Evolutionary conservation across 2,329 filamentous ascomycete genomes (phyloP), one percentile per base, ranked within the genome.

Genomic region (Aspergillus uvarum): DNA sequence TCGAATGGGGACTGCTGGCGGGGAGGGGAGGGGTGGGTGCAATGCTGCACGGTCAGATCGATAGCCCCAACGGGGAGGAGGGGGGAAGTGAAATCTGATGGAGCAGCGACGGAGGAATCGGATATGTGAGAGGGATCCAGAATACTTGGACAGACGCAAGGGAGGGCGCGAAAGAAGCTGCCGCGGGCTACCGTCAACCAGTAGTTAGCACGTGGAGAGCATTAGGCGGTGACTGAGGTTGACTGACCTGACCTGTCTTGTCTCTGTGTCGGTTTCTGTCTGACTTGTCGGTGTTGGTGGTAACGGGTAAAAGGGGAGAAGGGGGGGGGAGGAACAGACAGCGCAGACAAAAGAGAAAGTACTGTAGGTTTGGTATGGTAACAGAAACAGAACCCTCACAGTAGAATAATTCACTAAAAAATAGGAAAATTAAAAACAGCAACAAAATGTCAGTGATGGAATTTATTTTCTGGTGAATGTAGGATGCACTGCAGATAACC

Each of bases 161-260:
- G 63, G 65, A 66, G 65, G 51, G 59, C 53, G 62, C 59, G 51
- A 62, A 62, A 64, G 59, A 65, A 65, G 58, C 61, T 64, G 61
- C 62, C 55, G 63, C 60, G 58, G 63, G 56, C 57, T 60, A 64
- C 56, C 60, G 65, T 63, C 52, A 65, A 54, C 61, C 61, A 65
- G 61, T 58, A 63, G 65, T 63, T 67, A 61, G 65, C 66, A 68
- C 65, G 66, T 68, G 66, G 67, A 65, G 26, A 67, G 55, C 58
- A 60, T 54, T 54, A 55, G 62, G 59, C 59, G 59, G 56, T 63
- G 52, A 61, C 59, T 55, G 53, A 35, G 32, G 14, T 44, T n/a
- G 16, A 44, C 38, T 44, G 38, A 44, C 35, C 35, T 38, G 35
- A 12, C 38, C 6, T 44, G 38, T 44, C 38, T 44, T 19, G 5